A percentile compares a stretch with the other conserved stretches of the same genome.
phyloP scores from a whole-genome alignment of 2,329 filamentous ascomycete genomes.

The Drechslerella coelobrocha region DNA sequence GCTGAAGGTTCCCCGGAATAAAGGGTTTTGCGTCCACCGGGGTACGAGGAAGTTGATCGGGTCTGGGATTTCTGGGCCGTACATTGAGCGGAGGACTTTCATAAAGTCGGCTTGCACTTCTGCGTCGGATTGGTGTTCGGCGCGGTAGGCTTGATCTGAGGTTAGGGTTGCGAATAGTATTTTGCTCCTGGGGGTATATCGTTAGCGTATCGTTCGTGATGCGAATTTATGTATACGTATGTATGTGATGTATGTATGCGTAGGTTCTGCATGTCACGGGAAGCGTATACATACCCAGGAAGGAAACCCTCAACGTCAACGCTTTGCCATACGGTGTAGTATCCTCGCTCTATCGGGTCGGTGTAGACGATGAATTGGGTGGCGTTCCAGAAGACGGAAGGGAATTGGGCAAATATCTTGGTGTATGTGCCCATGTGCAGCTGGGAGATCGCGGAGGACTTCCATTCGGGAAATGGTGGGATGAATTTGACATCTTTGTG shows the following conservation, averaged over 20 bases:
- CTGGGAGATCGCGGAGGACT: constrained; percentile 68
- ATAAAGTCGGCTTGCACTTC: constrained; percentile 67
- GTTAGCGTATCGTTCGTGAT: too few species aligned
- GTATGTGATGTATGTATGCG: neutral
- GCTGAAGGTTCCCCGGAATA: constrained; percentile 52
- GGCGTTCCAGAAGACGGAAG: constrained; percentile 70
- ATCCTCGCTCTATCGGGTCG: constrained; percentile 61
- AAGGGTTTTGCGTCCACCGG: constrained; percentile 61
- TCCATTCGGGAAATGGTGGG: constrained; percentile 69
- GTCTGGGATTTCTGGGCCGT: constrained; percentile 67
- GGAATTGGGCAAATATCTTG: constrained; percentile 75
- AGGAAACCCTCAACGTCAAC: constrained; percentile 67
- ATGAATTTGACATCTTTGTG: constrained; percentile 67
- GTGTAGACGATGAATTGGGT: constrained; percentile 66
- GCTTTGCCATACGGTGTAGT: constrained; percentile 71
- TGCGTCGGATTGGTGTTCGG: constrained; percentile 68
- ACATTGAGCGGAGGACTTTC: constrained; percentile 68
- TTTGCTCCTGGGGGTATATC: constrained; percentile 57
- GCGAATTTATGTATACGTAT: too few species aligned
- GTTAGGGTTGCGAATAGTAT: constrained; percentile 72
- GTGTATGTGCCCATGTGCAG: constrained; percentile 76
- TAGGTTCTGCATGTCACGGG: too few species aligned
- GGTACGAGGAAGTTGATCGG: constrained; percentile 69
- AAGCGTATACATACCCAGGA: constrained; percentile 63
- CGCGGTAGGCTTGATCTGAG: constrained; percentile 64